Evolutionary conservation across 805 yeast species (phyloP), one percentile per base, ranked within the genome.

Genomic region (Limtongia smithiae): DNA sequence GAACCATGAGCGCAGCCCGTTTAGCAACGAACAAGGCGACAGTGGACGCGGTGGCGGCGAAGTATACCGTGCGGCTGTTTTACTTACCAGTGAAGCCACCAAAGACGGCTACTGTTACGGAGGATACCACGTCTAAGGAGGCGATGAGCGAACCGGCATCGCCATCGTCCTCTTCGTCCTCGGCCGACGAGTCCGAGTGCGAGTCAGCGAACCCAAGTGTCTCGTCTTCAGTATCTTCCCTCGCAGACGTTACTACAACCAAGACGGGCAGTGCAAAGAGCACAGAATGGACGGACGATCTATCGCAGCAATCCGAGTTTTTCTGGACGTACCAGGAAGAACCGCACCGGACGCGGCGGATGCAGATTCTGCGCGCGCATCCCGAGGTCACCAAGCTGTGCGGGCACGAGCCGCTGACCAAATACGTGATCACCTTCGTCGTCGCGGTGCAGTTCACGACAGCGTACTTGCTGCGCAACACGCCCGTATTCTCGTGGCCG

Each of bases 351-450:
- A 60, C 75, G 3, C 72, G 96, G 54, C 74, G 96, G 51, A 83
- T 82, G 68, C 75, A 73, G 50, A 89, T 89, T 48, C 69, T 89
- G 60, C 77, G 78, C 58, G 80, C 79, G 44, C 79, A 89, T 62
- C 96, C 96, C 0, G 81, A 87, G 54, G 54, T 89, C 20, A 73
- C 83, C 20, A 83, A 83, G 64, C 74, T 89, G 21, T 82, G 85
- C 42, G 96, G 96, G 3, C 85, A 80, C 52, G 97, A 89, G 65
- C 94, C 96, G 1, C 66, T 75, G 44, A 89, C 96, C 2, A 89
- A 88, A 63, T 89, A 83, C 71, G 78, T 85, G 14, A 81, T 85
- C 15, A 50, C 74, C 4, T 71, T 72, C 0, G 91, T 89, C 6
- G 90, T 85, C 12, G 50, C 71, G 0, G 57, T 83, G n/a, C 97